These are phyloP conservation scores for Cicer bijugum DNA, from an alignment of 306 rosid species.

Conservation along the genomic window DNA sequence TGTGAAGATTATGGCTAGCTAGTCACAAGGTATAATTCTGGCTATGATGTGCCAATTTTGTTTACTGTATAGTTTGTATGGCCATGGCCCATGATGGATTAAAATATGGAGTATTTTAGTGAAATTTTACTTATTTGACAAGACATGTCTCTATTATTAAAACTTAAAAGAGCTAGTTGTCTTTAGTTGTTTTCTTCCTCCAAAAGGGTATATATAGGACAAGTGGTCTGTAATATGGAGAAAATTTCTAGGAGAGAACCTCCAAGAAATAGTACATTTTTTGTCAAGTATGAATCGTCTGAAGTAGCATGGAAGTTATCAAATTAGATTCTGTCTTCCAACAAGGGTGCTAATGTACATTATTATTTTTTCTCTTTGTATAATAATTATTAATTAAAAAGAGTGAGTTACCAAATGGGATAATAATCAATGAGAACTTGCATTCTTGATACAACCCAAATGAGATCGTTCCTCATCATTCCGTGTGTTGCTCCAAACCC, in stretches of 20 bases:
- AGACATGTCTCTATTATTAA: background rate
- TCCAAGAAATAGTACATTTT: slow-evolving; percentile 34
- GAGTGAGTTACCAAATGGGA: slow-evolving; percentile 73
- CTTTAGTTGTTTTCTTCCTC: background rate
- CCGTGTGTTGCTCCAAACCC: slow-evolving; percentile 98
- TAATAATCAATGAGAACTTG: slow-evolving; percentile 78
- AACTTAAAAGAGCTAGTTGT: slow-evolving; percentile 17
- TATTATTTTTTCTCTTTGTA: slow-evolving; percentile 18
- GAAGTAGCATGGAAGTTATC: background rate
- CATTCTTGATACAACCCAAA: slow-evolving; percentile 97
- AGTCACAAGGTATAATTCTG: background rate
- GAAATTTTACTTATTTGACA: slow-evolving; percentile 32
- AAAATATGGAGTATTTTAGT: slow-evolving; percentile 17
- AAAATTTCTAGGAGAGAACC: slow-evolving; percentile 41
- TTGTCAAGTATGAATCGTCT: slow-evolving; percentile 13
- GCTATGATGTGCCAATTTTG: background rate
- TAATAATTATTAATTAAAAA: slow-evolving; percentile 1
- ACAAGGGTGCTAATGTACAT: slow-evolving; percentile 5
- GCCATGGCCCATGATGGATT: slow-evolving; percentile 30
- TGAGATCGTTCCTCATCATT: slow-evolving; percentile 82
- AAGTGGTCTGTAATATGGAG: slow-evolving; percentile 32
- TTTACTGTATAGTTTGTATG: slow-evolving; percentile 22
- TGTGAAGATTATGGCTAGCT: too few relatives aligned
- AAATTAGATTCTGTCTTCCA: slow-evolving; percentile 34
- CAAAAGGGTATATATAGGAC: slow-evolving; percentile 27